Percentiles rank a stretch among this genome's conserved stretches.
These are phyloP conservation scores for Uncinocarpus reesii DNA, from an alignment of 2,329 filamentous ascomycete genomes.

Conservation along the genomic window DNA sequence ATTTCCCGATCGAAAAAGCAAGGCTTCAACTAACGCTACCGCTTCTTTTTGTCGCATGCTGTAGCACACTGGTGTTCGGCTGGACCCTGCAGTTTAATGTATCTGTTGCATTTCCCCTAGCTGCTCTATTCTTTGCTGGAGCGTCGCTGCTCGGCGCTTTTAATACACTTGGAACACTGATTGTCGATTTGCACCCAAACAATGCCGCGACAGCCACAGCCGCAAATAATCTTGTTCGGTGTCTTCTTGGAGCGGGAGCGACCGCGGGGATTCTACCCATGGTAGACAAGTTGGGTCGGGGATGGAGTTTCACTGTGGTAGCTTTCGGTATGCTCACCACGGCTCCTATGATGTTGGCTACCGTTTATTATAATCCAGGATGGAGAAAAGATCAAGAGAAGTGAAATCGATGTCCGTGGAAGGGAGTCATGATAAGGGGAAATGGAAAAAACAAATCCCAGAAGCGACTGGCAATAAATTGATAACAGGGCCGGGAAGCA, in stretches of 20 bases:
- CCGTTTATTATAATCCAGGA: conserved; percentile 22
- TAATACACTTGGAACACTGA: conserved; percentile 42
- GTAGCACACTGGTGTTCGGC: conserved; percentile 36
- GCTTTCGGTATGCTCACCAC: conserved; percentile 29
- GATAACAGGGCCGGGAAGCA: too few species aligned
- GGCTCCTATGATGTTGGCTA: conserved; percentile 25
- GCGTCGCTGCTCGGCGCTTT: conserved; percentile 42
- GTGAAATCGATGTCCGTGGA: neutral
- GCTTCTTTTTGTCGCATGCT: conserved; percentile 21
- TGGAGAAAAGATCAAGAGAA: conserved; percentile 20
- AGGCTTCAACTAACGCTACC: conserved; percentile 28
- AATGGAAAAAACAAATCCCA: too few species aligned
- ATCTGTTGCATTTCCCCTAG: conserved; percentile 42
- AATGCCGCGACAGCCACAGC: conserved; percentile 45
- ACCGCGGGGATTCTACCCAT: conserved; percentile 37
- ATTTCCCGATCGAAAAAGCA: conserved; percentile 43
- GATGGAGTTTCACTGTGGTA: conserved; percentile 36
- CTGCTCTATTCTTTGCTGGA: conserved; percentile 44
- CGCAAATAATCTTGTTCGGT: conserved; percentile 45
- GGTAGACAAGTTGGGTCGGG: conserved; percentile 30
- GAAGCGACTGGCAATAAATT: neutral
- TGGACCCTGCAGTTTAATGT: conserved; percentile 43
- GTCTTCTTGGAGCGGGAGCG: conserved; percentile 43
- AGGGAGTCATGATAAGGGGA: neutral
- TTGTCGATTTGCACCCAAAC: conserved; percentile 45